Evolutionary conservation across 371 early-diverging fungal species (phyloP).

Genomic region (Apophysomyces trapeziformis): DNA sequence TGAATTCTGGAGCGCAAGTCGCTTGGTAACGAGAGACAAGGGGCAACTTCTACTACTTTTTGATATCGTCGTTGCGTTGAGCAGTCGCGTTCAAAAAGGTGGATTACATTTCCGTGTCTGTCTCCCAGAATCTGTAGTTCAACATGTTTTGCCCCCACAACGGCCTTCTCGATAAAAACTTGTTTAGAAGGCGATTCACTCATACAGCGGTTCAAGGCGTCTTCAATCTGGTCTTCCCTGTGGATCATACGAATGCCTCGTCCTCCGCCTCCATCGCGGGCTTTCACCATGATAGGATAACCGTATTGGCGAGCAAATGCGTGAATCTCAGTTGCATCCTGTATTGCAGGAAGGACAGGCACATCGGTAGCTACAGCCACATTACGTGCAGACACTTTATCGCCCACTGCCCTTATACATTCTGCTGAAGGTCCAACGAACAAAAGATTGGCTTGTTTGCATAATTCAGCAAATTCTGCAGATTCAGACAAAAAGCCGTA

Average conservation of each 20-base stretch:
- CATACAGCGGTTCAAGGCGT: slow-evolving; percentile 35
- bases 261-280: slow-evolving; percentile 89
- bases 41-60: slow-evolving; percentile 74
- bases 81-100: slow-evolving; percentile 89
- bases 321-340: slow-evolving; percentile 25
- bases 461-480: slow-evolving; percentile 71
- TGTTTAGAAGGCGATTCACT: slow-evolving; percentile 46
- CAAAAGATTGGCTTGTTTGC: slow-evolving; percentile 66
- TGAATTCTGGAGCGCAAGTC: slow-evolving; percentile 29
- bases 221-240: slow-evolving; percentile 20
- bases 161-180: slow-evolving; percentile 81
- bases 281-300: slow-evolving; percentile 89
- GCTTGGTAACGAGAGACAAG: slow-evolving; percentile 33
- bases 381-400: slow-evolving; percentile 76
- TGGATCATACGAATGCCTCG: slow-evolving; percentile 84
- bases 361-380: slow-evolving; percentile 36
- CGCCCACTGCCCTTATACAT: slow-evolving; percentile 92
- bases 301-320: slow-evolving; percentile 44
- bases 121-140: slow-evolving; percentile 87
- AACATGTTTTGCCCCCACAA: slow-evolving; percentile 87
- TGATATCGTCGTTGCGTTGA: slow-evolving; percentile 87
- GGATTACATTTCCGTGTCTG: slow-evolving; percentile 69
- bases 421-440: slow-evolving; percentile 81
- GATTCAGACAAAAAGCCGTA: slow-evolving; percentile 94
- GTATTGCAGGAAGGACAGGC: slow-evolving; percentile 42